Conservation (phyloP, 2,329 filamentous ascomycete species). For the Fusarium sp. region DNA sequence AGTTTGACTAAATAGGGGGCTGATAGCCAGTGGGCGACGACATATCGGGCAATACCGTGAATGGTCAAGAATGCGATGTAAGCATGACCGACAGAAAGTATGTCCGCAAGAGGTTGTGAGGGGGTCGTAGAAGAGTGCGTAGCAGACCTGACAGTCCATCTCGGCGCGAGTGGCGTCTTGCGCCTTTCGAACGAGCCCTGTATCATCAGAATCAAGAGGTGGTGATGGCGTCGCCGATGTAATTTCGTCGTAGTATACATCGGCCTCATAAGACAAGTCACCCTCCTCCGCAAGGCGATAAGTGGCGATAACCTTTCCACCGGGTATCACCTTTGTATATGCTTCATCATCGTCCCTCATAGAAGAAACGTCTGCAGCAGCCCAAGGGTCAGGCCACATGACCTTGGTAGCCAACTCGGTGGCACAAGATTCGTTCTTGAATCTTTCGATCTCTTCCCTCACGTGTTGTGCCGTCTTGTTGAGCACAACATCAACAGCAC, state of each 20-base stretch:
- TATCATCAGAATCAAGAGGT: constrained; percentile 43
- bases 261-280: constrained; percentile 63
- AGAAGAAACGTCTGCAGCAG: constrained; percentile 53
- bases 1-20: constrained; percentile 52
- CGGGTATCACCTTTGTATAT: constrained; percentile 53
- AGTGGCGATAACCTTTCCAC: constrained; percentile 70
- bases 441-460: constrained; percentile 59
- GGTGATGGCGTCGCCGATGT: constrained; percentile 22
- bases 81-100: constrained; percentile 85
- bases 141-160: constrained; percentile 90
- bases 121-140: constrained; percentile 81
- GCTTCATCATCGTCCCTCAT: constrained; percentile 46
- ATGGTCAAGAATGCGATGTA: constrained; percentile 80
- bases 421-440: constrained; percentile 43
- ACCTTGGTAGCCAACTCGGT: constrained; percentile 50
- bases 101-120: constrained; percentile 88
- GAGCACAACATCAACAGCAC: constrained; percentile 78
- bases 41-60: constrained; percentile 83
- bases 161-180: constrained; percentile 72
- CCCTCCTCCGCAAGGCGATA: constrained; percentile 73
- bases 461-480: constrained; percentile 74
- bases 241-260: constrained; percentile 59
- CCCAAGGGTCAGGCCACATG: constrained; percentile 50
- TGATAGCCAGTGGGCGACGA: constrained; percentile 68
- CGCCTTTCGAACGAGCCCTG: constrained; percentile 59